Percentiles rank a stretch among this genome's conserved stretches.
phyloP scores from a whole-genome alignment of 306 rosid genomes.

The Trifolium subterraneum region DNA sequence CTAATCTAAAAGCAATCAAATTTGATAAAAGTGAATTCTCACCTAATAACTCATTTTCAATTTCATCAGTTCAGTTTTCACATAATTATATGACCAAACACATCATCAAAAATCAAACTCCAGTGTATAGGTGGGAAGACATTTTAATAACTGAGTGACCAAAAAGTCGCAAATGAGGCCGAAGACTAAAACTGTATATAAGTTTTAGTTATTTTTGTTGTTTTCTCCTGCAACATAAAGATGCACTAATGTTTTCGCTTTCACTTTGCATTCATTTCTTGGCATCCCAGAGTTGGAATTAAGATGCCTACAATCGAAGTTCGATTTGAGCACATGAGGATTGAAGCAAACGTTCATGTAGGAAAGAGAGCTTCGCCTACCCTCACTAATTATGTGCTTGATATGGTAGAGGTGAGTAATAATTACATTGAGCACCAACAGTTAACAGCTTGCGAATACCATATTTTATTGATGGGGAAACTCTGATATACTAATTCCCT shows the following conservation, averaged over 20 bases:
- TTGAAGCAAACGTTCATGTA: constrained; percentile 67
- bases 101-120: too few relatives aligned
- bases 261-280: neutral
- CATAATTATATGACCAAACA: too few relatives aligned
- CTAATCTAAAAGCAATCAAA: too few relatives aligned
- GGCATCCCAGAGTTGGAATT: constrained; percentile 62
- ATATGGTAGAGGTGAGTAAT: constrained; percentile 57
- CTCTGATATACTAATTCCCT: neutral
- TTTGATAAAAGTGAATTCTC: neutral
- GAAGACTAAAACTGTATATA: neutral
- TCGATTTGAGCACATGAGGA: constrained; percentile 61
- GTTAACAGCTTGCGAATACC: too few relatives aligned
- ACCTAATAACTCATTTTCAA: neutral
- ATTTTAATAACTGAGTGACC: neutral
- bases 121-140: neutral
- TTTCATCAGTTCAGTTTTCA: neutral
- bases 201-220: neutral
- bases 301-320: constrained; percentile 73
- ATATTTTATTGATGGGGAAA: neutral
- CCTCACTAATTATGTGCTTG: constrained; percentile 53
- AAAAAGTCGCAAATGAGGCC: neutral
- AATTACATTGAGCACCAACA: too few relatives aligned
- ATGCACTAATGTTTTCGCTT: neutral
- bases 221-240: neutral
- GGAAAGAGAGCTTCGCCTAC: constrained; percentile 79